phyloP scores from a whole-genome alignment of 257 asterid genomes.

The Nicotiana tomentosiformis region DNA sequence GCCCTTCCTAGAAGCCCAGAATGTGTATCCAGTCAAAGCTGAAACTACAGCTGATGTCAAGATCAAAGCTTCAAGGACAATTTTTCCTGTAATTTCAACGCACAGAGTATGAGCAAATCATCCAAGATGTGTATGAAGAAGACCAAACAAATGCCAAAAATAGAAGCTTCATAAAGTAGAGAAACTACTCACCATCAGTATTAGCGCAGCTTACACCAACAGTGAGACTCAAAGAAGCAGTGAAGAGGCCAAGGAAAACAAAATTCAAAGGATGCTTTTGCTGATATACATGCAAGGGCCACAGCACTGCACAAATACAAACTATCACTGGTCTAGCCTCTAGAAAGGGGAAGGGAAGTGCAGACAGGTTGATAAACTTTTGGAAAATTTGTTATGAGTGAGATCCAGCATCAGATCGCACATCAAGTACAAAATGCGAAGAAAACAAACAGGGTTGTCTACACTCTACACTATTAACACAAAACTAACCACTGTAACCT shows the following conservation, averaged over 20 bases:
- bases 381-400: background rate
- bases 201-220: conserved; percentile 95
- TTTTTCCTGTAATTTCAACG: conserved; percentile 46
- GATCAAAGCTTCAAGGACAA: conserved; percentile 89
- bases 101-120: background rate
- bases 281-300: conserved; percentile 84
- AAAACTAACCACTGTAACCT: background rate
- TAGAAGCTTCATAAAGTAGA: conserved; percentile 5
- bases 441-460: background rate
- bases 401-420: background rate
- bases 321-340: conserved; percentile 1
- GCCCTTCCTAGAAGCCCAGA: conserved; percentile 99
- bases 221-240: conserved; percentile 74
- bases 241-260: conserved; percentile 88
- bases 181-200: conserved; percentile 67
- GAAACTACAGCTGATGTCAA: conserved; percentile 90
- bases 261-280: conserved; percentile 93
- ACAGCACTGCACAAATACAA: conserved; percentile 45
- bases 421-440: background rate
- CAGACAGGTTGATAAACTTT: background rate
- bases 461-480: background rate
- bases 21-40: conserved; percentile 85
- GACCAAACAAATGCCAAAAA: background rate
- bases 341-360: background rate
- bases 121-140: background rate